Evolutionary conservation across 106 monocot species (phyloP), one percentile per base, ranked within the genome.

Genomic region (Phalaenopsis aphrodite): DNA sequence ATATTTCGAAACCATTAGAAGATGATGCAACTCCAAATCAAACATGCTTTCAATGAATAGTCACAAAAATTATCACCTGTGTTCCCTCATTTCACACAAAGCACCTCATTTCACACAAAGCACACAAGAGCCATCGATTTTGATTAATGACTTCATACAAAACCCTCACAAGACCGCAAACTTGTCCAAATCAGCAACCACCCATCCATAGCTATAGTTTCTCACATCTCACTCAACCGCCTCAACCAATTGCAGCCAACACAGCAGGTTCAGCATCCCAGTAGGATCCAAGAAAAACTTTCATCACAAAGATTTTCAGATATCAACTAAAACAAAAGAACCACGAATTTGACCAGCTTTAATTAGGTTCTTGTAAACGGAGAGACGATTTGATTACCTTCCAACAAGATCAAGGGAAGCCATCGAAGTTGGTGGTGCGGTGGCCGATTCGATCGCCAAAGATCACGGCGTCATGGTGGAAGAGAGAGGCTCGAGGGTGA

Each of bases 341-440:
- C n/a, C 41, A 45, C 43, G 74, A 19, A 75, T 75, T 45, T 45
- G 19, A 75, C 64, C 6, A 65, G 17, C 16, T 5, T 41, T 2
- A 1, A n/a, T 75, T 19, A n/a, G 43, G 43, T 21, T 75, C 17
- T 9, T 10, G 37, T 71, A 75, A 73, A 65, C 24, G 43, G 41
- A 52, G 48, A 76, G 30, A 5, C 23, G 76, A 23, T 6, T 3
- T 4, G 3, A 41, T 74, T 74, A 76, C 76, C 76, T 76, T 43
- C 76, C 76, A 76, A 46, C 76, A 76, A 11, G 30, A 48, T 76
- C 76, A 5, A 76, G 41, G 17, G n/a, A n/a, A 18, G 76, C 76
- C 76, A 76, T 76, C 30, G 30, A 30, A 30, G 30, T 30, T 30
- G 30, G 30, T 23, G 46, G 2, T 3, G 4, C 49, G 30, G 48